Percentiles rank a stretch among this genome's conserved stretches.
phyloP scores from a whole-genome alignment of 768 basidiomycete genomes.

The Boletellus emodensis region DNA sequence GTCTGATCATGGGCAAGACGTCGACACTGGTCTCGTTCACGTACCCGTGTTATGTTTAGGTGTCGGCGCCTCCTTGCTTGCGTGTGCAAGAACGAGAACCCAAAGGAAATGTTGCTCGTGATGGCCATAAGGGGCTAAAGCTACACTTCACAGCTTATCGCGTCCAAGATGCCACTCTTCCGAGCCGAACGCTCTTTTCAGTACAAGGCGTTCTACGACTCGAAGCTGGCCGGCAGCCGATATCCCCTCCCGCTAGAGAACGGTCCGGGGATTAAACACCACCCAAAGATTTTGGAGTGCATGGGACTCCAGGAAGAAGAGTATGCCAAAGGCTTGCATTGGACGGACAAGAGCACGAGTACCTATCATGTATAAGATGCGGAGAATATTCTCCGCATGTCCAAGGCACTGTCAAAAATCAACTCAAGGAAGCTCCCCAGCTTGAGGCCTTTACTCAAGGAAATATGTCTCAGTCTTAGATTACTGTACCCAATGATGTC shows the following conservation, averaged over 20 bases:
- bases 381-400: too few species aligned
- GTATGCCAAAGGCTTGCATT: conserved; percentile 44
- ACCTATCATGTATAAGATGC: neutral
- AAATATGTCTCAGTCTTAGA: too few species aligned
- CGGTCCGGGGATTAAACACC: conserved; percentile 35
- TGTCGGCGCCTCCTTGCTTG: conserved; percentile 37
- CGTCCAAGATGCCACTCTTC: conserved; percentile 38
- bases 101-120: conserved; percentile 42
- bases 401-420: neutral
- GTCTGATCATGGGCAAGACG: neutral
- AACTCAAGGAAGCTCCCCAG: too few species aligned
- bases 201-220: conserved; percentile 43
- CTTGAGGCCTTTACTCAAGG: too few species aligned
- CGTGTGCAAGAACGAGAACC: conserved; percentile 32
- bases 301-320: conserved; percentile 44
- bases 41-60: conserved; percentile 38
- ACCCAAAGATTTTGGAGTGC: conserved; percentile 39
- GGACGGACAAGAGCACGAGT: conserved; percentile 2
- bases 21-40: conserved; percentile 33
- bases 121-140: conserved; percentile 33
- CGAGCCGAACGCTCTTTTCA: conserved; percentile 31
- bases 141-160: conserved; percentile 40
- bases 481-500: too few species aligned
- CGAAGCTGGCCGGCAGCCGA: conserved; percentile 39
- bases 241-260: conserved; percentile 39